These are phyloP conservation scores for Fusarium transvaalense DNA, from an alignment of 2,329 filamentous ascomycete genomes.

Conservation along the genomic window DNA sequence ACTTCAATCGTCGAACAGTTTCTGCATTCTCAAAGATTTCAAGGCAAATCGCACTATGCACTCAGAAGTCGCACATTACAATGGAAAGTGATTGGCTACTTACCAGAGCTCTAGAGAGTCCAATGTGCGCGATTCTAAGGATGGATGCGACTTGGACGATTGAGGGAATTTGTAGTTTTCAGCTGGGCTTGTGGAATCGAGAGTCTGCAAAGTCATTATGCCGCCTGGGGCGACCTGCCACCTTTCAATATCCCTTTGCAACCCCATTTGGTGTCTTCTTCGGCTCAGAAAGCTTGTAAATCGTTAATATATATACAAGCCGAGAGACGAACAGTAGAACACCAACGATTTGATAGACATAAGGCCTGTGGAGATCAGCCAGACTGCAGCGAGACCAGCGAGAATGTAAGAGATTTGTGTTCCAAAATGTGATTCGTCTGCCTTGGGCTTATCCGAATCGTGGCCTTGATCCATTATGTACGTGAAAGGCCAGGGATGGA, in stretches of 20 bases:
- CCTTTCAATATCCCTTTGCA: not conserved
- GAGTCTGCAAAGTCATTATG: not conserved
- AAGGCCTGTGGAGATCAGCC: not conserved
- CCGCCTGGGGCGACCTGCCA: not conserved
- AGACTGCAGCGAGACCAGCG: not conserved
- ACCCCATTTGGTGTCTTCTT: not conserved
- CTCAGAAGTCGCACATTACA: not conserved
- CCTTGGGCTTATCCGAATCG: not conserved
- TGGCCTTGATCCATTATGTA: not conserved
- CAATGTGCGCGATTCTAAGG: not conserved
- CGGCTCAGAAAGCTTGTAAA: not conserved
- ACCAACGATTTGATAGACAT: not conserved
- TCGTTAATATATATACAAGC: not conserved
- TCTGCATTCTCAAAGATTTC: not conserved
- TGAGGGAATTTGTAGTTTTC: not conserved
- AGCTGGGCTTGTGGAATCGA: not conserved
- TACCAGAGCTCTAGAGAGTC: not conserved
- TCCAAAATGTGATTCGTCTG: not conserved
- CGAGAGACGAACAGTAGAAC: not conserved
- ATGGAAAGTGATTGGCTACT: not conserved
- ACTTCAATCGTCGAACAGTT: not conserved
- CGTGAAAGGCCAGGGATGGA: not conserved
- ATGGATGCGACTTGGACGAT: not conserved
- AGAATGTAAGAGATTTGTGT: not conserved
- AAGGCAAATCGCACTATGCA: not conserved